phyloP scores from a whole-genome alignment of 495 filamentous ascomycete genomes.

The Cercophora newfieldiana region DNA sequence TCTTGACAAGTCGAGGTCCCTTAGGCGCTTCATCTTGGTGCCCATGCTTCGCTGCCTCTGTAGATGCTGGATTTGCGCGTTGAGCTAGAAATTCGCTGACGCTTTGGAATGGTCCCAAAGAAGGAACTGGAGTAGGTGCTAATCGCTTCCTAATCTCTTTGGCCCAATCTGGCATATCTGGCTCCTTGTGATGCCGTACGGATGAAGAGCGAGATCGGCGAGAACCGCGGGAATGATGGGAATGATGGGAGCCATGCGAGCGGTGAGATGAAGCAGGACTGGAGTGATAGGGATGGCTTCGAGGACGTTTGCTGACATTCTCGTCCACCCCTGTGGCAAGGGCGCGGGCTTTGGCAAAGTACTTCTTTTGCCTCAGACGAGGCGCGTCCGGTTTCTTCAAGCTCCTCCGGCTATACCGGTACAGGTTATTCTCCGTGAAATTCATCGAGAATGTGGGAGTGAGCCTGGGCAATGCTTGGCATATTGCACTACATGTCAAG shows the following conservation, averaged over 20 bases:
- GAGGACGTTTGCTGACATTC: constrained; percentile 14
- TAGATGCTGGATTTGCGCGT: not conserved
- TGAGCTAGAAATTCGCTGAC: not conserved
- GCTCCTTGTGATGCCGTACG: not conserved
- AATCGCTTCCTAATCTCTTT: not conserved
- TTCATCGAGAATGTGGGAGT: constrained; percentile 37
- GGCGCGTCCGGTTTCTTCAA: constrained; percentile 34
- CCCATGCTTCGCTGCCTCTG: not conserved
- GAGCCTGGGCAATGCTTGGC: not conserved
- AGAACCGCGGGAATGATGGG: not conserved
- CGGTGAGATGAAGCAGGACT: constrained; percentile 9
- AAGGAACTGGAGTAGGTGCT: not conserved
- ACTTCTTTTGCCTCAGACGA: constrained; percentile 40
- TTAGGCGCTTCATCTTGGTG: not conserved
- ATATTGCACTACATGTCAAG: not conserved
- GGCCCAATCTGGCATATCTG: not conserved
- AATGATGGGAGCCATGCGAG: constrained; percentile 1
- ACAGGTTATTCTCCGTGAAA: constrained; percentile 47
- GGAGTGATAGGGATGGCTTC: constrained; percentile 6
- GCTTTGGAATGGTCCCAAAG: not conserved
- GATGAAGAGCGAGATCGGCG: constrained; percentile 3
- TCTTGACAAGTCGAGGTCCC: not conserved
- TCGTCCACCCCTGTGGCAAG: constrained; percentile 24
- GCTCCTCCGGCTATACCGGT: constrained; percentile 36
- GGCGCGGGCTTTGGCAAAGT: constrained; percentile 42